phyloP scores from a whole-genome alignment of 805 yeast genomes.

The Lachancea thermotolerans region DNA sequence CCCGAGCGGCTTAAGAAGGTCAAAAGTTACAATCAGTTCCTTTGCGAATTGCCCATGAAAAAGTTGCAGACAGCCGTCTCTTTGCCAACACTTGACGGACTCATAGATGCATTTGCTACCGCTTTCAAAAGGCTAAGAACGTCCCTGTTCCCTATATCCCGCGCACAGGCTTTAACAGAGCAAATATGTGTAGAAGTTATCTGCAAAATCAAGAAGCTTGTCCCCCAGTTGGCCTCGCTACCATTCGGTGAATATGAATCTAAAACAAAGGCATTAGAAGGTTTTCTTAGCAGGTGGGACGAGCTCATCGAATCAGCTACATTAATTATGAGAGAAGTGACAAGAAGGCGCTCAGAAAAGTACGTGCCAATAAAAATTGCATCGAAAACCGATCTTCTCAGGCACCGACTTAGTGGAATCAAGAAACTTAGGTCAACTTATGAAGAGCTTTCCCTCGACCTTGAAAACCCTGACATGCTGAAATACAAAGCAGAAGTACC shows the following conservation, averaged over 20 bases:
- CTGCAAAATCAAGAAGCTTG: constrained; percentile 35
- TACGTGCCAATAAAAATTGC: constrained; percentile 57
- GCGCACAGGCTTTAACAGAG: constrained; percentile 63
- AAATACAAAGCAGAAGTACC: constrained; percentile 30
- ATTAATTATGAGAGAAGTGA: constrained; percentile 61
- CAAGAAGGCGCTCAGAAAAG: constrained; percentile 66
- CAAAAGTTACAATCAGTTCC: constrained; percentile 50
- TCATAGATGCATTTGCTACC: constrained; percentile 44
- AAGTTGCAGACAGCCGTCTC: constrained; percentile 45
- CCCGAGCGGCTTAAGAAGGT: constrained; percentile 46
- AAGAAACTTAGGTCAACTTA: constrained; percentile 47
- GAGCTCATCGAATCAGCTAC: constrained; percentile 55
- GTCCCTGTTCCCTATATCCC: constrained; percentile 53
- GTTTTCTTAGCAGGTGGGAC: constrained; percentile 48
- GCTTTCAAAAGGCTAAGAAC: constrained; percentile 60
- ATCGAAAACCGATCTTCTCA: constrained; percentile 36
- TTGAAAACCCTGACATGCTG: constrained; percentile 21
- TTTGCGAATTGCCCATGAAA: constrained; percentile 64
- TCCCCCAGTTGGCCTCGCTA: constrained; percentile 41
- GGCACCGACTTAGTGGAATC: constrained; percentile 40
- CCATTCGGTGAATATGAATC: constrained; percentile 36
- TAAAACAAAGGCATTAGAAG: constrained; percentile 27
- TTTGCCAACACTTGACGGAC: constrained; percentile 39
- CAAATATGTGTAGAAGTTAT: constrained; percentile 54
- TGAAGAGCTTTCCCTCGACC: constrained; percentile 38